phyloP scores from a whole-genome alignment of 2,329 filamentous ascomycete genomes.

The Exophiala oligosperma region DNA sequence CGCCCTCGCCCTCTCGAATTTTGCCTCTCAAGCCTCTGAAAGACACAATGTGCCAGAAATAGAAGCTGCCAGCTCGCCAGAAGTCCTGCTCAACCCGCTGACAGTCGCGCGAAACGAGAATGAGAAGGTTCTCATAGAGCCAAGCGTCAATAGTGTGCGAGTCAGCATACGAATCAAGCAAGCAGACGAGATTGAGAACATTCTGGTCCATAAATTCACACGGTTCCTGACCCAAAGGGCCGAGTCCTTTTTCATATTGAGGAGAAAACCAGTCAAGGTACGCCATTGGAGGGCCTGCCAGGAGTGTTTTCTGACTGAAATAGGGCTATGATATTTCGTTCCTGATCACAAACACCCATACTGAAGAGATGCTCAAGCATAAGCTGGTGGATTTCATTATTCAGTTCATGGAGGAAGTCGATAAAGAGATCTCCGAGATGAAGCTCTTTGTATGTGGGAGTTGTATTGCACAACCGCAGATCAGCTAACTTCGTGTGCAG shows the following conservation, averaged over 20 bases:
- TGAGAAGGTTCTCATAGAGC: conserved; percentile 93
- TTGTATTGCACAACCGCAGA: no score
- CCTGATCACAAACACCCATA: conserved; percentile 97
- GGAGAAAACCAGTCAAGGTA: conserved; percentile 93
- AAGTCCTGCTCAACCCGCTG: conserved; percentile 88
- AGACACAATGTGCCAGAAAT: conserved; percentile 98
- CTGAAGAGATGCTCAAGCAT: conserved; percentile 97
- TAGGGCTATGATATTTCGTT: conserved; percentile 98
- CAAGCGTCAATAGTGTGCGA: conserved; percentile 93
- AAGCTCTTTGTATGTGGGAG: conserved; percentile 78
- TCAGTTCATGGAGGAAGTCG: conserved; percentile 99
- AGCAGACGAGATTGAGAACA: conserved; percentile 97
- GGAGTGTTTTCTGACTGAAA: conserved; percentile 1
- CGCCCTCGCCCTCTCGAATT: conserved; percentile 91
- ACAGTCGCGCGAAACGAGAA: conserved; percentile 94
- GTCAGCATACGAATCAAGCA: conserved; percentile 99
- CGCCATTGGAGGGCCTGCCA: conserved; percentile 22
- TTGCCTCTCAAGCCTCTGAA: conserved; percentile 94
- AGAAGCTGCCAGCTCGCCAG: conserved; percentile 87
- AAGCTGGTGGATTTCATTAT: conserved; percentile 99
- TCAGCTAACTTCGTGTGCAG: conserved; percentile 51
- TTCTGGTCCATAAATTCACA: conserved; percentile 97
- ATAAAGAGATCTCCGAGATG: conserved; percentile 99
- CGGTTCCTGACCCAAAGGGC: conserved; percentile 94
- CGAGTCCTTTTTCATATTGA: conserved; percentile 93